Percentiles rank a stretch among this genome's conserved stretches.
phyloP scores from a whole-genome alignment of 257 asterid species.

The Fraxinus pennsylvanica region DNA sequence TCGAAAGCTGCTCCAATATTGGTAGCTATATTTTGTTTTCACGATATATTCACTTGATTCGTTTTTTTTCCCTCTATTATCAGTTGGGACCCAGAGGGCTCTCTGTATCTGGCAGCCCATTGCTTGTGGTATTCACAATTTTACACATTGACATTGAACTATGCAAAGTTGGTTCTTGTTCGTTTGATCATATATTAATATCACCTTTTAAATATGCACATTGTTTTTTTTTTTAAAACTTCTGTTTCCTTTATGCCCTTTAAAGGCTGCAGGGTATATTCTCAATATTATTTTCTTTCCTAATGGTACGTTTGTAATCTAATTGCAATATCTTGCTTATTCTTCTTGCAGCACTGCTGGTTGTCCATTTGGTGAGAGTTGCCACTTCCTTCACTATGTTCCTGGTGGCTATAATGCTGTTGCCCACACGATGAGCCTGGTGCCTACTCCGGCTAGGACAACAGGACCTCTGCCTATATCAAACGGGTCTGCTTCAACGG shows the following conservation, averaged over 20 bases:
- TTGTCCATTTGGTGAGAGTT: slow-evolving; percentile 70
- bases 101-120: not conserved
- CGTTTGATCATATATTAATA: not conserved
- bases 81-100: not conserved
- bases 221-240: not conserved
- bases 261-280: not conserved
- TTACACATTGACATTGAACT: not conserved
- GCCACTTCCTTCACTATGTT: slow-evolving; percentile 88
- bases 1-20: not conserved
- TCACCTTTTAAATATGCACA: not conserved
- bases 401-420: slow-evolving; percentile 90
- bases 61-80: not conserved
- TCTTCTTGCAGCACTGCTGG: slow-evolving; percentile 62
- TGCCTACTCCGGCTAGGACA: slow-evolving; percentile 58
- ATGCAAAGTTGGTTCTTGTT: not conserved
- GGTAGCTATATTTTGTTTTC: not conserved
- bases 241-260: not conserved
- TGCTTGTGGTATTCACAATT: not conserved
- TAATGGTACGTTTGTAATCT: not conserved
- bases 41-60: no score
- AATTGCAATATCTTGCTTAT: slow-evolving; percentile 12
- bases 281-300: not conserved
- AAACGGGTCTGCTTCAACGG: slow-evolving; percentile 54
- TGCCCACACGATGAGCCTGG: slow-evolving; percentile 80
- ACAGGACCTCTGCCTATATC: slow-evolving; percentile 40